Base-by-base conservation (phyloP, 2,329 filamentous ascomycete genomes). In the Cyclaneusma minus region DNA sequence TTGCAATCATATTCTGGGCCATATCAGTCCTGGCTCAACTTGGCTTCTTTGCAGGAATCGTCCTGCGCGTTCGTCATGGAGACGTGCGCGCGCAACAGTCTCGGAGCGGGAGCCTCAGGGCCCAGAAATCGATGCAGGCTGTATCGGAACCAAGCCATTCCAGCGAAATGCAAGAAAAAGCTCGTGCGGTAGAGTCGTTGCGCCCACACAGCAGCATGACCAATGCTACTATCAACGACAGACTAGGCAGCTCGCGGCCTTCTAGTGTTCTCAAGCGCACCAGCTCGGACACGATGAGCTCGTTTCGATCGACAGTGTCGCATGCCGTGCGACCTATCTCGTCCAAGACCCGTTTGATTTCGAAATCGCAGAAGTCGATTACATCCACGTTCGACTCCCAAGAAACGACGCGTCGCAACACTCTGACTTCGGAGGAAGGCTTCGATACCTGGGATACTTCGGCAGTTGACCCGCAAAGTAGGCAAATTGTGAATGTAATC, bases 371-470 rank as follows among this genome's bases (percentile, higher is more conserved):
- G 27, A 54, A 50, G 29, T 41, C 43, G 47, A 20, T 8, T 20
- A 29, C 57, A 3, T 38, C 50, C 5, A 72, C 68, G 1, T 44
- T 63, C 7, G 61, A 66, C 5, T 64, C 62, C 0, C 47, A 41
- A 8, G 31, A 36, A 21, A 24, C 7, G 8, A 29, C 18, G 6
- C 35, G 33, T 12, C 40, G 40, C 18, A 35, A 31, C 13, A 34
- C 22, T 13, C 20, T 33, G 13, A 45, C 9, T 10, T 30, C 35
- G 15, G 63, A 66, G n/a, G 72, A 78, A 33, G 66, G 68, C 2
- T 82, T 83, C 40, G 77, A 82, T 39, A 71, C 64, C 3, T 83
- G 78, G 78, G 76, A 83, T 41, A 80, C 73, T 0, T 78, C 73
- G 1, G 58, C 60, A 1, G 70, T 81, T 3, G 73, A 76, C 37